Evolutionary conservation across 2,329 filamentous ascomycete genomes (phyloP).

Genomic region (Amylocarpus encephaloides): DNA sequence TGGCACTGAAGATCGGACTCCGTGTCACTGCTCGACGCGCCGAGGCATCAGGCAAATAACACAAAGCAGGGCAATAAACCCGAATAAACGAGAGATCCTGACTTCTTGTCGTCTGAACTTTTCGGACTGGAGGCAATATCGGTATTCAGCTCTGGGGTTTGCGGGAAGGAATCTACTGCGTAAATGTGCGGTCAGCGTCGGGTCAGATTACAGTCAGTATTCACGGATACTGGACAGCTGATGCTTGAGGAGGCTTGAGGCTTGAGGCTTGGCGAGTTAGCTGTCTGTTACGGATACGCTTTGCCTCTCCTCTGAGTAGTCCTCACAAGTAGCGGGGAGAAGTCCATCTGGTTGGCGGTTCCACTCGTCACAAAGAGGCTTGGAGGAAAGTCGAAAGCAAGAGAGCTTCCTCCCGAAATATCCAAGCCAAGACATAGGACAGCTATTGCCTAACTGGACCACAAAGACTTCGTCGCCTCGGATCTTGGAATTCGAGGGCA

Average conservation of each 20-base stretch:
- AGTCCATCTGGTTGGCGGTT: not conserved
- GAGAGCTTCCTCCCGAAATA: not conserved
- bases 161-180: not conserved
- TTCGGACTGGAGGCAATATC: not conserved
- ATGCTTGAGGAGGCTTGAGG: too few species aligned
- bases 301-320: too few species aligned
- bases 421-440: not conserved
- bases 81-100: not conserved
- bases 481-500: too few species aligned
- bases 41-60: not conserved
- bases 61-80: too few species aligned
- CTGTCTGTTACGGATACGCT: too few species aligned
- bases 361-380: conserved; percentile 1
- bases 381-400: not conserved
- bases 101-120: not conserved
- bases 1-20: not conserved
- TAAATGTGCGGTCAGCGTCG: conserved; percentile 1
- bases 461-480: too few species aligned
- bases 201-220: not conserved
- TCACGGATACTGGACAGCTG: not conserved
- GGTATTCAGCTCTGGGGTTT: not conserved
- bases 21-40: not conserved
- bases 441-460: not conserved
- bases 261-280: too few species aligned
- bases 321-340: too few species aligned